Evolutionary conservation across 176 grass and related monocot genomes (phyloP), one percentile per base, ranked within the genome.

Genomic region (Oryza rufipogon): DNA sequence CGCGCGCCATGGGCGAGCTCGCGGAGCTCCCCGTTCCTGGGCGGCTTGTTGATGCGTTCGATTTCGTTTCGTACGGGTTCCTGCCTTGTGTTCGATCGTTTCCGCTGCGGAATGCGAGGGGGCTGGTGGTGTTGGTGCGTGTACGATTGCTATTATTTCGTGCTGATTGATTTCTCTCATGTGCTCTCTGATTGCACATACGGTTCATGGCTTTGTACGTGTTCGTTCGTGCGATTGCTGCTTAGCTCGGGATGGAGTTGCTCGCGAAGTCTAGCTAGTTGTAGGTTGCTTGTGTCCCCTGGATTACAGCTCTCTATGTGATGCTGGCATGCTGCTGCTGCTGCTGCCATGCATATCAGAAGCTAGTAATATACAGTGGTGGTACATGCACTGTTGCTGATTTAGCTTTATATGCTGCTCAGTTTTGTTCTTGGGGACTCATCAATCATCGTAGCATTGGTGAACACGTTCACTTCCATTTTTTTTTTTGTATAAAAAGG

Each of bases 111-210:
- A 76, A 78, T 45, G 47, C 30, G 34, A 36, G 34, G 3, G 34
- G 3, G 34, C 4, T 36, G 47, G 12, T 5, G 5, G 46, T 32
- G 45, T 48, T 54, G 49, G 74, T 36, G 78, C 52, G 44, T 14
- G 79, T 12, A 51, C 36, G 22, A 2, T 64, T 58, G 54, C 9
- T 81, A 63, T 90, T 86, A 83, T 80, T 90, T 87, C 75, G 68
- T 90, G 84, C 69, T 76, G 28, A 47, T 44, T 69, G 5, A 36
- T 36, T 36, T 36, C 34, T 36, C 41, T 69, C 63, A 2, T 74
- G n/a, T 32, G 17, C 63, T 7, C 86, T 83, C 16, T 69, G 13
- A 7, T 90, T 83, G 39, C 84, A 75, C 84, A 75, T 39, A 39
- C 38, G 5, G 38, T 7, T 39, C 38, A 39, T 39, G 38, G 38